phyloP scores from a whole-genome alignment of 108 stramenopile species.

The Cyclotella baltica region DNA sequence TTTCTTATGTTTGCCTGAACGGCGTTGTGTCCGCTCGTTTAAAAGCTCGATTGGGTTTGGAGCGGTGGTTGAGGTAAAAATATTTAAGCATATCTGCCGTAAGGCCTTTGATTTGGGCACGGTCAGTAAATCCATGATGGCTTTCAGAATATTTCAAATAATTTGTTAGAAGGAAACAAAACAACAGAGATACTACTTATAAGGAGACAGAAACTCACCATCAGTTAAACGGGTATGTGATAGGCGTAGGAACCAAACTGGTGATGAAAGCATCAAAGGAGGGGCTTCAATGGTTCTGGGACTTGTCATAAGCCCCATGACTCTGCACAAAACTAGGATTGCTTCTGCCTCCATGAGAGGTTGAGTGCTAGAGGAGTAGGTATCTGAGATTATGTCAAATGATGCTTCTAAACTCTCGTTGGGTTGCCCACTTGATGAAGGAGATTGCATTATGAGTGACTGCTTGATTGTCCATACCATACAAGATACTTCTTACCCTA shows the following conservation, averaged over 20 bases:
- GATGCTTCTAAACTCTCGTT: constrained; percentile 80
- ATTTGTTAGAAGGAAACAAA: neutral
- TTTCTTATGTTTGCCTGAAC: constrained; percentile 35
- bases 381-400: constrained; percentile 82
- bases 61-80: constrained; percentile 68
- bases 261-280: constrained; percentile 44
- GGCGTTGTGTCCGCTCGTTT: constrained; percentile 28
- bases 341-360: constrained; percentile 69
- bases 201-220: constrained; percentile 14
- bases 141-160: constrained; percentile 24
- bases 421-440: constrained; percentile 64
- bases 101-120: constrained; percentile 62
- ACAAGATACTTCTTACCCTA: constrained; percentile 36
- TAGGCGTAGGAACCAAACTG: constrained; percentile 77
- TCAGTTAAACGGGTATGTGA: constrained; percentile 57
- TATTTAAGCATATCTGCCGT: constrained; percentile 53
- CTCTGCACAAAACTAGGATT: constrained; percentile 65
- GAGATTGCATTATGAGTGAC: neutral
- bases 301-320: constrained; percentile 51
- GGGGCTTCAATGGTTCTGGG: constrained; percentile 25
- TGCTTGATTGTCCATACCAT: neutral
- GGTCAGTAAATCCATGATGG: constrained; percentile 80
- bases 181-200: too few relatives aligned
- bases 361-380: constrained; percentile 55
- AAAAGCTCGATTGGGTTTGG: constrained; percentile 52